Evolutionary conservation across 495 filamentous ascomycete genomes (phyloP).

Genomic region (Geoglossum glabrum): DNA sequence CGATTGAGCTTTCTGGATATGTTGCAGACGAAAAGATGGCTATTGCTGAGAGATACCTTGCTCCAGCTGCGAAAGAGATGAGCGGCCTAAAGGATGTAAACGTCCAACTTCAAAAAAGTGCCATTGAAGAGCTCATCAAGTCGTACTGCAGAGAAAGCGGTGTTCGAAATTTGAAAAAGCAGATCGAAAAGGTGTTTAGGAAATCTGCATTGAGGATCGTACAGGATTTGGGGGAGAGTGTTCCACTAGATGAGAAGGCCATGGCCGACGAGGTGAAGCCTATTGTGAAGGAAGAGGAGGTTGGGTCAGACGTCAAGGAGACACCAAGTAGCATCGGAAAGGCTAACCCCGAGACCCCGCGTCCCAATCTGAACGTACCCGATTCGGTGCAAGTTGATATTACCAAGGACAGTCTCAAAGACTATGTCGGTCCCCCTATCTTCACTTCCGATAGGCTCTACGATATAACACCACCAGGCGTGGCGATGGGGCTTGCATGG

Average conservation of each 20-base stretch:
- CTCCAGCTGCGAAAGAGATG: constrained; percentile 74
- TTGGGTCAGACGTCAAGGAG: constrained; percentile 33
- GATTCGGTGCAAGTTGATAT: constrained; percentile 75
- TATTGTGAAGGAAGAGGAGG: constrained; percentile 49
- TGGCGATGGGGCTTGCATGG: constrained; percentile 97
- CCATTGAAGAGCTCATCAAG: constrained; percentile 93
- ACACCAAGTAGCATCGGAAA: constrained; percentile 40
- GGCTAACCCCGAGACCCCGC: constrained; percentile 54
- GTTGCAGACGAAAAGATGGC: constrained; percentile 98
- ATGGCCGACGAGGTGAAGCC: constrained; percentile 77
- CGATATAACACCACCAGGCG: constrained; percentile 85
- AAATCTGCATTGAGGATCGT: constrained; percentile 96
- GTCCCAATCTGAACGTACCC: constrained; percentile 66
- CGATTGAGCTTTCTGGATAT: constrained; percentile 92
- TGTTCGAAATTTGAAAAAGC: constrained; percentile 96
- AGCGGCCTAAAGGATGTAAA: constrained; percentile 81
- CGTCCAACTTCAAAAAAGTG: constrained; percentile 61
- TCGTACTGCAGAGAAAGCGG: constrained; percentile 94
- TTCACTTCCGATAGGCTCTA: constrained; percentile 94
- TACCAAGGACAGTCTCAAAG: constrained; percentile 75
- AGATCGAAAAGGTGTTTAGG: constrained; percentile 97
- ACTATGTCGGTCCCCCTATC: constrained; percentile 90
- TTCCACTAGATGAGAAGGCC: constrained; percentile 58
- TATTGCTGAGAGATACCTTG: constrained; percentile 83
- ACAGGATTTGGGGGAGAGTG: constrained; percentile 79